These are phyloP conservation scores for Fusarium buharicum DNA, from an alignment of 2,329 filamentous ascomycete species.

Conservation along the genomic window DNA sequence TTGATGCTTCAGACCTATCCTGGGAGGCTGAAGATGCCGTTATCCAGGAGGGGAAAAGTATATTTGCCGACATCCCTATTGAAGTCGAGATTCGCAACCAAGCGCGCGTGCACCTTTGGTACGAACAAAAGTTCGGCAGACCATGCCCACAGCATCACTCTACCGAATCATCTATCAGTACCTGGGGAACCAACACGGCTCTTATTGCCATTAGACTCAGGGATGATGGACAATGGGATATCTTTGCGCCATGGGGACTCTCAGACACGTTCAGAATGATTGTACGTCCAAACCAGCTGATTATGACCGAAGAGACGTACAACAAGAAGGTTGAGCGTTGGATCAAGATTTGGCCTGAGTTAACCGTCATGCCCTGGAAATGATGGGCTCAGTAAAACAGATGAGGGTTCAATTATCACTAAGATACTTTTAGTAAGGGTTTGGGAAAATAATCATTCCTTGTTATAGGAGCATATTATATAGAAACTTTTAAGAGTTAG, in stretches of 20 bases:
- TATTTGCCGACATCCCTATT: constrained; percentile 47
- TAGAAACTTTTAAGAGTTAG: too few species aligned
- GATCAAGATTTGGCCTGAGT: constrained; percentile 45
- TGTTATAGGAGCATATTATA: too few species aligned
- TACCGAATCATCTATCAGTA: constrained; percentile 48
- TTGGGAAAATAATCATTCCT: too few species aligned
- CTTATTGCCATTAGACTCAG: constrained; percentile 47
- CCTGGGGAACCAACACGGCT: constrained; percentile 52
- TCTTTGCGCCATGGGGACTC: constrained; percentile 51
- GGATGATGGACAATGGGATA: constrained; percentile 44
- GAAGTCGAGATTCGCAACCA: constrained; percentile 54
- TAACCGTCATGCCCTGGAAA: constrained; percentile 46
- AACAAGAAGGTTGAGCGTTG: constrained; percentile 49
- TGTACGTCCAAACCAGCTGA: constrained; percentile 47
- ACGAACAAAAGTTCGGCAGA: constrained; percentile 47
- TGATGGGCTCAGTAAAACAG: too few species aligned
- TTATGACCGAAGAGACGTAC: constrained; percentile 46
- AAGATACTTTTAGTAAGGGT: too few species aligned
- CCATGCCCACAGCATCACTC: constrained; percentile 47
- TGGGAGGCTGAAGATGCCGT: constrained; percentile 51
- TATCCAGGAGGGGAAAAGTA: constrained; percentile 45
- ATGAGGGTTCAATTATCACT: too few species aligned
- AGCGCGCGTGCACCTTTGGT: constrained; percentile 54
- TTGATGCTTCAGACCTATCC: constrained; percentile 49
- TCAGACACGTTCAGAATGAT: constrained; percentile 51